Evolutionary conservation across 2,329 filamentous ascomycete species (phyloP), one percentile per base, ranked within the genome.

Genomic region (Chrysoporthe puriensis): DNA sequence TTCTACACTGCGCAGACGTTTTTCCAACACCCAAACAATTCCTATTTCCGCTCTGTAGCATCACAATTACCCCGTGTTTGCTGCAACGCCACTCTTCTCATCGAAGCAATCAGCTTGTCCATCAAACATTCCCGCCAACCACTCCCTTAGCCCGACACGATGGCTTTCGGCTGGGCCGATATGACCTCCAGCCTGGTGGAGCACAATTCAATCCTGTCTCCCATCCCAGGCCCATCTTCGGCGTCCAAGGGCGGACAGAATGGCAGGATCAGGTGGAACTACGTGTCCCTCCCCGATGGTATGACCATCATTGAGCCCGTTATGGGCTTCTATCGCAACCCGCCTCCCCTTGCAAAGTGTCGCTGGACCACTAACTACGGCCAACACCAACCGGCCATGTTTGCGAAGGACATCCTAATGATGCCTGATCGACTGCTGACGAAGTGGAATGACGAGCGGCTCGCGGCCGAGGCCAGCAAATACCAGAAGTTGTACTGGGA

Each of bases 401-500:
- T 48, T 36, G 16, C n/a, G 5, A 40, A 54, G 7, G 32, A 40
- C 9, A 34, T 9, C 9, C 54, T 65, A 43, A 26, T 34, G 9
- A 34, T 70, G 34, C 69, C 69, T 7, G 0, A 14, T 2, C 63
- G 69, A 18, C n/a, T 2, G 11, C 48, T 70, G 57, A 7, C 58
- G 21, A 54, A 63, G 5, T 68, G 66, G 66, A 9, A 56, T 6
- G 66, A 70, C 42, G 50, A 42, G 6, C 59, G 14, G 21, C 59
- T 66, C 54, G 48, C 66, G 14, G 18, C 9, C 9, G 57, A 68
- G 62, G 66, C 59, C n/a, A 60, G 56, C 77, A 4, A 71, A 21
- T 63, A 81, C 36, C 80, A 80, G 52, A 73, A 76, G 60, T 67
- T 74, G 50, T 74, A 78, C 60, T 81, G 78, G 78, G 62, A 75